These are phyloP conservation scores for Lyophyllum shimeji DNA, from an alignment of 768 basidiomycete species.

Conservation along the genomic window DNA sequence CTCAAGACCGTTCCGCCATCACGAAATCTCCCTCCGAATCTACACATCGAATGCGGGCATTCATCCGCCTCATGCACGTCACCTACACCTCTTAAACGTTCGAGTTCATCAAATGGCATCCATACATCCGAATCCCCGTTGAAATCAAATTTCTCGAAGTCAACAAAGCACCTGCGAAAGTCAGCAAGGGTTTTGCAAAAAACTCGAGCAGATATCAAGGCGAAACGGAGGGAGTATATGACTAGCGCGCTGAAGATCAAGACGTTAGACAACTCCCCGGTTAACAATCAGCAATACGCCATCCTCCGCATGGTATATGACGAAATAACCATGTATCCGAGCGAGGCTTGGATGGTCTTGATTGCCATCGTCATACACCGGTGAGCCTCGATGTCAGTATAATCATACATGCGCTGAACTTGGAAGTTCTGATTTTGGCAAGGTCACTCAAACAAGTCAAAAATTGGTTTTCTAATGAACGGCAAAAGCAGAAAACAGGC, in stretches of 20 bases:
- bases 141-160: conserved; percentile 22
- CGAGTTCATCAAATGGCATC: conserved; percentile 27
- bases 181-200: conserved; percentile 24
- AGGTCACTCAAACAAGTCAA: conserved; percentile 62
- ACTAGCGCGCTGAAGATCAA: conserved; percentile 39
- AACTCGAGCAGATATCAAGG: conserved; percentile 29
- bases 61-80: conserved; percentile 18
- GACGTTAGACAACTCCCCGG: conserved; percentile 55
- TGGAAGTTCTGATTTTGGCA: conserved; percentile 1
- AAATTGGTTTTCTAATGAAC: conserved; percentile 69
- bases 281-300: conserved; percentile 52
- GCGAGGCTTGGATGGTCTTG: conserved; percentile 59
- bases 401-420: background rate
- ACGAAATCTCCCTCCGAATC: conserved; percentile 22
- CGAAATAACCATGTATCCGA: conserved; percentile 65
- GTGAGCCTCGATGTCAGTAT: conserved; percentile 28
- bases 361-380: conserved; percentile 57
- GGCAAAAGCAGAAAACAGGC: conserved; percentile 44
- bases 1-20: conserved; percentile 7
- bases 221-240: conserved; percentile 31
- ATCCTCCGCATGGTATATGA: conserved; percentile 65
- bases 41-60: conserved; percentile 25
- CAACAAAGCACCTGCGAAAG: conserved; percentile 26
- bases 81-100: conserved; percentile 26
- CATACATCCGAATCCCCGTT: conserved; percentile 17